Base-by-base conservation (phyloP, 1,284 basidiomycete species). In the Ustilago crameri region DNA sequence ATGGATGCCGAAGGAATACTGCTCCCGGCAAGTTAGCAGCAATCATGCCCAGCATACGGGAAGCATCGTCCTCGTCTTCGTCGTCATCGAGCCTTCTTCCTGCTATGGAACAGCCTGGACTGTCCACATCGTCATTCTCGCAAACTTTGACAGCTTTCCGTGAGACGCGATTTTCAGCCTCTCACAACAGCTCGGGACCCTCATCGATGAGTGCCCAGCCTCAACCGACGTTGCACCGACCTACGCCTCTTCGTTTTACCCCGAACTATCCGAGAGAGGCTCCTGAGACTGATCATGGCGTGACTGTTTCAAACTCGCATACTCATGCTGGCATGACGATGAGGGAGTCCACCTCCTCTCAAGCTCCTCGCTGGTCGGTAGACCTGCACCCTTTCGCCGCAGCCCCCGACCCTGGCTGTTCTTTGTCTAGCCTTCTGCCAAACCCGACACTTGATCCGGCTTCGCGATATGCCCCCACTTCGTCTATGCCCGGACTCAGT, bases 1-100 rank as follows among this genome's bases (percentile, higher is more conserved):
- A 53, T 18, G 61, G 46, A 27, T 15, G 41, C 10, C 34, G 54
- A 15, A 50, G 54, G 42, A 57, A 57, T 12, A 57, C 54, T 17
- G 42, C 43, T 15, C 54, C 44, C 10, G 32, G 49, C 15, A 45
- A 9, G 9, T 20, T 23, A 14, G 12, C 41, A 3, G 30, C 34
- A 17, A 18, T 14, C n/a, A 8, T 45, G 30, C 22, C 51, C 9
- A 23, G 9, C 20, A 23, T 23, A 9, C 20, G 41, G 17, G 41
- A 42, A 15, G 41, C 17, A 12, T 23, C 41, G 20, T 42, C 41
- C 5, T 23, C 41, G 22, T 5, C 9, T 15, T 23, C 41, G 20
- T 42, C 41, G 10, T 23, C 41, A 23, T 30, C 30, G 7, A 22
- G 22, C 9, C 22, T 3, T 9, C 22, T 42, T 10, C 20, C 20